A percentile compares a stretch with the other conserved stretches of the same genome.
phyloP scores from a whole-genome alignment of 1,284 basidiomycete species.

The Veloporphyrellus conicus region DNA sequence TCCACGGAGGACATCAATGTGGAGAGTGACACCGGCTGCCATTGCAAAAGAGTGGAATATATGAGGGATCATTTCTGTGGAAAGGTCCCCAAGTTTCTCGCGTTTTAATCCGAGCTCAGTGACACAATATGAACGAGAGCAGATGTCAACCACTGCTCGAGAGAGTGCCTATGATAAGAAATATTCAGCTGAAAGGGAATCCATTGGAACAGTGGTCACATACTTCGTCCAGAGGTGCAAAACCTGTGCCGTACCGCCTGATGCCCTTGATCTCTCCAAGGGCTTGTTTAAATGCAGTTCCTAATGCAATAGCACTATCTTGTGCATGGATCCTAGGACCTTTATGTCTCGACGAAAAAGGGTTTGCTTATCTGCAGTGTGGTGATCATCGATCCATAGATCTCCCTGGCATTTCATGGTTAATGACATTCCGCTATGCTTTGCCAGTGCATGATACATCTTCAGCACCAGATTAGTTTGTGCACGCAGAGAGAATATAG shows the following conservation, averaged over 20 bases:
- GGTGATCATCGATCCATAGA: slow-evolving; percentile 98
- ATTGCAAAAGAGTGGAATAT: slow-evolving; percentile 92
- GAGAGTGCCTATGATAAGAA: slow-evolving; percentile 69
- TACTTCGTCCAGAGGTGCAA: slow-evolving; percentile 96
- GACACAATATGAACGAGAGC: slow-evolving; percentile 93
- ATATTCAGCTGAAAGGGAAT: slow-evolving; percentile 5
- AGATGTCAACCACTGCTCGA: slow-evolving; percentile 96
- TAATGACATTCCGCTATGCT: slow-evolving; percentile 90
- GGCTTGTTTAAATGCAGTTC: slow-evolving; percentile 92
- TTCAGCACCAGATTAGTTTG: slow-evolving; percentile 33
- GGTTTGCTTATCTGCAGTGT: slow-evolving; percentile 86
- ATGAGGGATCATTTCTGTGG: slow-evolving; percentile 96
- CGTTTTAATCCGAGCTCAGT: slow-evolving; percentile 86
- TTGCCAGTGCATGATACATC: slow-evolving; percentile 95
- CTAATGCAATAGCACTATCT: slow-evolving; percentile 90
- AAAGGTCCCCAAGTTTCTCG: slow-evolving; percentile 96
- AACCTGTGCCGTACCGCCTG: slow-evolving; percentile 91
- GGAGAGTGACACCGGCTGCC: slow-evolving; percentile 85
- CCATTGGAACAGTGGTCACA: slow-evolving; percentile 23
- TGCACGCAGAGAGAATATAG: not conserved
- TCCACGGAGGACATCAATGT: slow-evolving; percentile 91
- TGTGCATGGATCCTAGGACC: slow-evolving; percentile 46
- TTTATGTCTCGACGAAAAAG: slow-evolving; percentile 8
- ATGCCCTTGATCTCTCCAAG: slow-evolving; percentile 95
- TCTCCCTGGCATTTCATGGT: slow-evolving; percentile 91